Percentiles rank a stretch among this genome's conserved stretches.
phyloP scores from a whole-genome alignment of 73 alveolate species.

The Paramecium sexaurelia region DNA sequence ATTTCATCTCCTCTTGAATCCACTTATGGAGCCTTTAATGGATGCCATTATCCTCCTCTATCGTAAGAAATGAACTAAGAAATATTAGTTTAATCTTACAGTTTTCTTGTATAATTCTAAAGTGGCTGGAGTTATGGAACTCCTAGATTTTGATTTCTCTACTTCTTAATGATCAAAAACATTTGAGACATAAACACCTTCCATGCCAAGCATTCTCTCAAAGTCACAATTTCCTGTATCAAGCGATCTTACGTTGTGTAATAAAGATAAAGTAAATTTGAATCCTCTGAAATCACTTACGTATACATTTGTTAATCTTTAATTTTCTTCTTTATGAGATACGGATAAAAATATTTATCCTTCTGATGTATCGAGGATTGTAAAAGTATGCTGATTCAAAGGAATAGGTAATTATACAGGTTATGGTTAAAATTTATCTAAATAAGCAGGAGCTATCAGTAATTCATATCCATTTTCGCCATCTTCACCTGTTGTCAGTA shows the following conservation, averaged over 20 bases:
- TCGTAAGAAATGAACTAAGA: slow-evolving; percentile 75
- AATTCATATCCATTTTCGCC: slow-evolving; percentile 36
- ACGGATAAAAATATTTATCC: slow-evolving; percentile 77
- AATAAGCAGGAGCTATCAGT: slow-evolving; percentile 40
- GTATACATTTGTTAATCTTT: slow-evolving; percentile 74
- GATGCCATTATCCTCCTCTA: slow-evolving; percentile 86
- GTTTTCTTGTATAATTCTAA: slow-evolving; percentile 30
- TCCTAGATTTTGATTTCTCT: not conserved
- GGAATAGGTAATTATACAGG: slow-evolving; percentile 13
- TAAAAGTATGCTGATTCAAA: slow-evolving; percentile 46
- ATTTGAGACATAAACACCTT: slow-evolving; percentile 82
- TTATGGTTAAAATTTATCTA: slow-evolving; percentile 39
- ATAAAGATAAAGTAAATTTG: slow-evolving; percentile 71
- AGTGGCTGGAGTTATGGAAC: not conserved
- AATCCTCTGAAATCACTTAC: slow-evolving; percentile 79
- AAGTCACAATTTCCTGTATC: slow-evolving; percentile 77
- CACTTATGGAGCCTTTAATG: slow-evolving; percentile 72
- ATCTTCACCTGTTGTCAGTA: not conserved
- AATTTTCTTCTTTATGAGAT: slow-evolving; percentile 55
- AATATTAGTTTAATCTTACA: not conserved
- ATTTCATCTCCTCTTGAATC: slow-evolving; percentile 67
- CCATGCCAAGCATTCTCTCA: slow-evolving; percentile 75
- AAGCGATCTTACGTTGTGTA: slow-evolving; percentile 67
- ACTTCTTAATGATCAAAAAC: slow-evolving; percentile 37
- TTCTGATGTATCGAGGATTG: slow-evolving; percentile 79